These are phyloP conservation scores for Chlorociboria aeruginascens DNA, from an alignment of 495 filamentous ascomycete species.

Conservation along the genomic window DNA sequence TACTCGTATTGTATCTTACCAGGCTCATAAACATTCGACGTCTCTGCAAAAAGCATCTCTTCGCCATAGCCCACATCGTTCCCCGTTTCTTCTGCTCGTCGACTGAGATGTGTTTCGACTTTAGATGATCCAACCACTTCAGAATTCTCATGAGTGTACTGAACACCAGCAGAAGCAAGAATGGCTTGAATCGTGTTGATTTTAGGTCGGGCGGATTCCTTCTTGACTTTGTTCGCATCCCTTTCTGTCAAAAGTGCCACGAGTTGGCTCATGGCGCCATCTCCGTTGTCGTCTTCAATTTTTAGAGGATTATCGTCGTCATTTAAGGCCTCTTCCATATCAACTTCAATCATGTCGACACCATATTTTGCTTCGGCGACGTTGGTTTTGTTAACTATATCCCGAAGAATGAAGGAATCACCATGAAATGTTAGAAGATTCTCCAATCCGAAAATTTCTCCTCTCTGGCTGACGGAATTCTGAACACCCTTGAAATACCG, in stretches of 20 bases:
- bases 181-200: slow-evolving; percentile 82
- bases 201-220: slow-evolving; percentile 27
- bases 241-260: slow-evolving; percentile 53
- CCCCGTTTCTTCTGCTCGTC: slow-evolving; percentile 55
- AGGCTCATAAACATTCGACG: slow-evolving; percentile 16
- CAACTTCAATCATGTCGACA: slow-evolving; percentile 63
- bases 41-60: slow-evolving; percentile 36
- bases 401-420: slow-evolving; percentile 68
- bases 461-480: slow-evolving; percentile 72
- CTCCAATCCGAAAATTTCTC: slow-evolving; percentile 83
- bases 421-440: slow-evolving; percentile 82
- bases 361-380: slow-evolving; percentile 85
- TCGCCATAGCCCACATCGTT: slow-evolving; percentile 35
- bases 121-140: slow-evolving; percentile 87
- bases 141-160: slow-evolving; percentile 93
- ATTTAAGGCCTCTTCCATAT: slow-evolving; percentile 45
- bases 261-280: slow-evolving; percentile 65
- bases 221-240: slow-evolving; percentile 21
- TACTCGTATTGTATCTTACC: slow-evolving; percentile 48
- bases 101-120: slow-evolving; percentile 68
- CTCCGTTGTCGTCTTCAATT: slow-evolving; percentile 36
- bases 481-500: slow-evolving; percentile 95
- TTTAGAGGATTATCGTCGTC: slow-evolving; percentile 39
- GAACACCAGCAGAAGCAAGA: slow-evolving; percentile 74
- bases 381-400: slow-evolving; percentile 97